Evolutionary conservation across 176 grass and related monocot genomes (phyloP), one percentile per base, ranked within the genome.

Genomic region (Eragrostis nindensis): DNA sequence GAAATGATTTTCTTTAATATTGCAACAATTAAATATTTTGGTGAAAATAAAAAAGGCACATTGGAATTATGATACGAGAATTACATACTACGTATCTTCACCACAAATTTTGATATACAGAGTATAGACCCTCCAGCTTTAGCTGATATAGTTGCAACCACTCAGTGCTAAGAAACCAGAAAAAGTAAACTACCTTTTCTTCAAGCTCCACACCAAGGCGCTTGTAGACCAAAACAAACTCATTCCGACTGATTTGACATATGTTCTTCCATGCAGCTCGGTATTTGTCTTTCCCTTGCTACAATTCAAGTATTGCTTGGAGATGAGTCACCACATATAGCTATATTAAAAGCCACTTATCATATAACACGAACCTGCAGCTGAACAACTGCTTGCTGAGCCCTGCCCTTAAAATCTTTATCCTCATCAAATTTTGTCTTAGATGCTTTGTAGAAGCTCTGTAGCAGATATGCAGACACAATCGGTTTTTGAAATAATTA

Each of bases 391-490:
- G 91, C 89, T 74, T 87, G 76, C 74, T 94, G 91, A 56, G 94
- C 92, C 83, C 83, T 94, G 66, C 75, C 87, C 66, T 85, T 94
- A 77, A 97, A 97, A 24, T 70, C 75, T 75, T 92, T 80, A 32
- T 74, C 18, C 13, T 88, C 86, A 87, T 97, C 94, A 74, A 97
- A 97, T 69, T 83, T 90, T 61, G 80, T 45, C 38, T 90, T 92
- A 62, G 89, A 94, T 48, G 85, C 89, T 84, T 97, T 97, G 54
- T 97, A 97, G 67, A 97, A 94, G 21, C 80, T 71, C 94, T 97
- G 80, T 19, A 86, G 36, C 13, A 77, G 17, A 77, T 52, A 52
- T 52, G 0, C 15, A 52, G 49, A 52, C 18, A 97, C 91, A 87
- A 94, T 72, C 84, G 74, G 32, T 36, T 36, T 36, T 36, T 36